Percentiles rank a stretch among this genome's conserved stretches.
These are phyloP conservation scores for Wakefieldia striispora DNA, from an alignment of 768 basidiomycete genomes.

Conservation along the genomic window DNA sequence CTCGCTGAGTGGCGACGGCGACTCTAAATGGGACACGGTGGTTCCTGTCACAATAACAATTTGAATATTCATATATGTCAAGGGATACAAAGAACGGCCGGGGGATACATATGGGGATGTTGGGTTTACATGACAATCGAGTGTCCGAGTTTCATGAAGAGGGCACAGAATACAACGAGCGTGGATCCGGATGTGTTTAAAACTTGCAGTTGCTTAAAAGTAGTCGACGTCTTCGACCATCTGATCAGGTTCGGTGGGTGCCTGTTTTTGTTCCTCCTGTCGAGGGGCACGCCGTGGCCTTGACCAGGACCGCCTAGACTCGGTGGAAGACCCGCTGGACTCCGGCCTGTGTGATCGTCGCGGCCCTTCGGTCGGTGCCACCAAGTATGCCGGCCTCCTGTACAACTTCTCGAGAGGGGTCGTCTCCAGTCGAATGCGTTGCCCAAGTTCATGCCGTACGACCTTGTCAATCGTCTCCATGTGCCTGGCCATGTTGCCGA, in stretches of 20 bases:
- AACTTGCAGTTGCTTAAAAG: slow-evolving; percentile 16
- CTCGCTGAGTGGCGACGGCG: no score
- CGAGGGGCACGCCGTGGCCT: not conserved
- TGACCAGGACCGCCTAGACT: slow-evolving; percentile 5
- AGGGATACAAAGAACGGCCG: no score
- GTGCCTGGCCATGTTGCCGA: slow-evolving; percentile 33
- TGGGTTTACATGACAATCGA: no score
- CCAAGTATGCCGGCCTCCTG: slow-evolving; percentile 2
- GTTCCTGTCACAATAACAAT: no score
- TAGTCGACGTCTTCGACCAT: slow-evolving; percentile 33
- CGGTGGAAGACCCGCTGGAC: no score
- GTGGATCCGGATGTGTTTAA: not conserved
- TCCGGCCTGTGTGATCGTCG: no score
- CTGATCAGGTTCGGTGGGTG: no score
- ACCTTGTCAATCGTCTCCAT: slow-evolving; percentile 41
- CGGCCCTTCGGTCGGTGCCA: not conserved
- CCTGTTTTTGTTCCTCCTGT: no score
- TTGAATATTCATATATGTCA: no score
- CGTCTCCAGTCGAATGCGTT: slow-evolving; percentile 30
- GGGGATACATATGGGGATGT: no score
- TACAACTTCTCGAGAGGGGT: slow-evolving; percentile 20
- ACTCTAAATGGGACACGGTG: no score
- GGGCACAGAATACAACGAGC: not conserved
- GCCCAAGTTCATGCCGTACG: slow-evolving; percentile 34
- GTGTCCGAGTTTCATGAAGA: no score